phyloP scores from a whole-genome alignment of 2,329 filamentous ascomycete species.

The Curvularia lunata region DNA sequence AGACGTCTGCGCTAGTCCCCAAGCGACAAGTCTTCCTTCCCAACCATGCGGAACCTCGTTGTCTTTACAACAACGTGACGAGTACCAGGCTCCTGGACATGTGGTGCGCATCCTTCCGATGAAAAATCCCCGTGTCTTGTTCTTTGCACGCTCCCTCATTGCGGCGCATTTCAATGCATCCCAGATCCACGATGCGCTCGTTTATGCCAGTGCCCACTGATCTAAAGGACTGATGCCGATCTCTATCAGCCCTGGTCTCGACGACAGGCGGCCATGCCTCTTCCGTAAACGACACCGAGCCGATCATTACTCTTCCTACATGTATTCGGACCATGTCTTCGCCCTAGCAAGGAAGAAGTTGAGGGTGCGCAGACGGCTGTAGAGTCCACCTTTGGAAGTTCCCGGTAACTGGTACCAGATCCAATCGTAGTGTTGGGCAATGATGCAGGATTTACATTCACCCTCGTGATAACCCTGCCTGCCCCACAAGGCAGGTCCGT shows the following conservation, averaged over 20 bases:
- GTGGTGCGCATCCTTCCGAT: not conserved
- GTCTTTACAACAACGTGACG: not conserved
- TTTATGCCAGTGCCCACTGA: not conserved
- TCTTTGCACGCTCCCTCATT: not conserved
- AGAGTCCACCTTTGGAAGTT: not conserved
- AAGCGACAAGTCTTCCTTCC: slow-evolving; percentile 2
- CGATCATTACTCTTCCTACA: slow-evolving; percentile 4
- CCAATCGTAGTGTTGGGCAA: slow-evolving; percentile 5
- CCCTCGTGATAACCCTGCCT: not conserved
- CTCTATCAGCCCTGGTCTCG: slow-evolving; percentile 5
- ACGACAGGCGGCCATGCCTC: slow-evolving; percentile 9
- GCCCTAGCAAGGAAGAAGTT: slow-evolving; percentile 11
- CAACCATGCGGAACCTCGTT: slow-evolving; percentile 1
- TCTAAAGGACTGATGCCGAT: slow-evolving; percentile 13
- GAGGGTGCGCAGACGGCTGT: not conserved
- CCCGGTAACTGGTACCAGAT: slow-evolving; percentile 10
- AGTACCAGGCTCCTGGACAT: not conserved
- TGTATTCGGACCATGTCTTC: not conserved
- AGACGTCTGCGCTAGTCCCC: slow-evolving; percentile 1
- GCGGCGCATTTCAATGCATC: not conserved
- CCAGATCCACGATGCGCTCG: not conserved
- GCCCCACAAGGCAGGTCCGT: slow-evolving; percentile 1
- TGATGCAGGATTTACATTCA: slow-evolving; percentile 2
- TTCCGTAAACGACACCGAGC: slow-evolving; percentile 11
- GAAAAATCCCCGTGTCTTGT: not conserved